Base-by-base conservation (phyloP, 176 grass and related monocot species). In the Zoysia pacifica region DNA sequence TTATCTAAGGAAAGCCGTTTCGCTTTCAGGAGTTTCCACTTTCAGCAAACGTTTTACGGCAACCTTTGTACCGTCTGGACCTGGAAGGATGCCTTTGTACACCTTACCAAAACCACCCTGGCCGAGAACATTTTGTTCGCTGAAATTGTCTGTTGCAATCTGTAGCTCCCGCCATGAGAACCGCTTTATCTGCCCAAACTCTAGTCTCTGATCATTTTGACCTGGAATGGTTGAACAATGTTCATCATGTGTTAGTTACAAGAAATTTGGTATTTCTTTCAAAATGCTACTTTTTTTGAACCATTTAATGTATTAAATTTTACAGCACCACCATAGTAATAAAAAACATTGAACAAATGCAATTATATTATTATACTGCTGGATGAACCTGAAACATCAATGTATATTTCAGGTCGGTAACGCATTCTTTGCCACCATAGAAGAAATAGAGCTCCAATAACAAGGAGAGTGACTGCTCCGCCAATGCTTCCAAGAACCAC, bases 81-180 rank as follows among this genome's bases (percentile, higher is more conserved):
- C 92, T 38, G 90, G 53, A 84, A 99, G 88, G 43, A 87, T 67
- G 59, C 96, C 96, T 80, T 86, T 90, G 70, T 91, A 99, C 38
- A 99, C 96, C 71, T 93, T 99, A 53, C 96, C 90, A 13, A 99
- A 99, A 72, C 96, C 96, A 3, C 96, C 96, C 83, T 84, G 75
- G 28, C 96, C 96, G 77, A 99, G 87, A 80, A 99, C 83, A 75
- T 89, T 93, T 61, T 79, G 84, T 67, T 91, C 93, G 70, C 18
- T 87, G 84, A 99, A 99, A 69, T 84, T 46, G 1, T 84, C 77
- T 38, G 96, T 99, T 69, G 96, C 96, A 85, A 93, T 82, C 83
- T 99, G 81, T 45, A 99, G 84, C 59, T 95, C 90, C 37, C 84
- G 35, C 84, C 76, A 99, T 41, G 84, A 76, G 72, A 99, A 99